Conservation (phyloP, 371 early-diverging fungal genomes). For the Mucor mucedo region DNA sequence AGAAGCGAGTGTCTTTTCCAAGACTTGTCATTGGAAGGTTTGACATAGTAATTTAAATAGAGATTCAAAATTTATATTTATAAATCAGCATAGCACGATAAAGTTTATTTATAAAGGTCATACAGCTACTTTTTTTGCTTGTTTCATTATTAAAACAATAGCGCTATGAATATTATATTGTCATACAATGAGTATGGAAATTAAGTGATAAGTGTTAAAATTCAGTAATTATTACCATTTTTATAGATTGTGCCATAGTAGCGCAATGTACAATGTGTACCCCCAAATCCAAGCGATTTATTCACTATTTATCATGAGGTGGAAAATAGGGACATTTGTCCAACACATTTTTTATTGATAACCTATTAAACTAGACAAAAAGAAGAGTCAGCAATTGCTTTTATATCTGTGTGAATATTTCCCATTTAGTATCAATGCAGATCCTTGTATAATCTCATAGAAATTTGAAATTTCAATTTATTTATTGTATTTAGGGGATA, state of each 20-base stretch:
- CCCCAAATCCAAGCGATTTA: neutral
- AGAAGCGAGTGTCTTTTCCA: too few species aligned
- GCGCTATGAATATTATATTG: neutral
- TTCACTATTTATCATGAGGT: neutral
- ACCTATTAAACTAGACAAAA: neutral
- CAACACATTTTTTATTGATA: neutral
- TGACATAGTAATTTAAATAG: too few species aligned
- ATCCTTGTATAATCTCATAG: neutral
- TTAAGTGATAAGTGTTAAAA: neutral
- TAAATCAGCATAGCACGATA: too few species aligned
- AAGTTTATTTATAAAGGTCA: too few species aligned
- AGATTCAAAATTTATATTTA: too few species aligned
- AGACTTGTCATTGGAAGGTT: too few species aligned
- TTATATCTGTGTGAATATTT: neutral
- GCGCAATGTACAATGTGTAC: neutral
- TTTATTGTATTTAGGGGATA: too few species aligned
- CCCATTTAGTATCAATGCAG: neutral
- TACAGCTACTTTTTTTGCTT: neutral
- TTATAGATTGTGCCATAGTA: neutral
- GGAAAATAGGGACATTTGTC: neutral
- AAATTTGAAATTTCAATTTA: too few species aligned
- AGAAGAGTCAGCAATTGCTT: neutral
- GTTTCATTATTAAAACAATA: neutral
- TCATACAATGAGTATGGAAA: neutral
- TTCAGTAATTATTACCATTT: conserved; percentile 1